Evolutionary conservation across 1,284 basidiomycete genomes (phyloP), one percentile per base, ranked within the genome.

Genomic region (Austroboletus olivaceoglutinosus): DNA sequence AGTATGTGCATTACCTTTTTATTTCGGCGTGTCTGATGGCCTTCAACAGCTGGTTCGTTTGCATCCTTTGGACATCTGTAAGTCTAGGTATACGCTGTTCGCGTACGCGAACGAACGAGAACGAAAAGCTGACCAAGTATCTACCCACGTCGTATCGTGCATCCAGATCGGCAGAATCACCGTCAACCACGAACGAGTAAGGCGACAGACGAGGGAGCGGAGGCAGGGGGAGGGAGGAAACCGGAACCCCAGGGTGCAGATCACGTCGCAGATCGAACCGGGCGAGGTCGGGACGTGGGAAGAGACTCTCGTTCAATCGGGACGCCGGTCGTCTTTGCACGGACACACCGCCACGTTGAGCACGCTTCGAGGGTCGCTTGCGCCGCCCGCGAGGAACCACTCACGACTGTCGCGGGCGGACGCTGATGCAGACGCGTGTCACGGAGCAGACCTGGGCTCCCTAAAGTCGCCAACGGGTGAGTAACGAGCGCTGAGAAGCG

Each of bases 41-140:
- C 11, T 27, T 16, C 13, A 27, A 7, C 39, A 41, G 39, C 3
- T 41, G 22, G n/a, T 27, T 41, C 5, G n/a, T 27, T 11, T 41
- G 39, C 16, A 27, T 42, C 12, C 48, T 56, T 27, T 58, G 51
- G 49, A 19, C 50, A 25, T 51, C 56, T 18, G 56, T 58, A 29
- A 49, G 56, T 54, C 39, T 18, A 29, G 10, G 27, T 29, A 12
- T 29, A 10, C 7, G 27, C 27, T 29, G 10, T 11, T 12, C 7
- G 27, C 10, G 10, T 29, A n/a, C n/a, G n/a, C n/a, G n/a, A n/a
- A n/a, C n/a, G n/a, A 12, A 29, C 27, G 27, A 12, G 11, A 29
- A 29, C 27, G 25, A 25, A 29, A 29, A 29, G 1, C 27, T 29
- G 11, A 29, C 12, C 7, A 29, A 29, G 2, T 29, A 29, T 29